Conservation (phyloP, 495 filamentous ascomycete genomes). For the Chaetomium fimeti region DNA sequence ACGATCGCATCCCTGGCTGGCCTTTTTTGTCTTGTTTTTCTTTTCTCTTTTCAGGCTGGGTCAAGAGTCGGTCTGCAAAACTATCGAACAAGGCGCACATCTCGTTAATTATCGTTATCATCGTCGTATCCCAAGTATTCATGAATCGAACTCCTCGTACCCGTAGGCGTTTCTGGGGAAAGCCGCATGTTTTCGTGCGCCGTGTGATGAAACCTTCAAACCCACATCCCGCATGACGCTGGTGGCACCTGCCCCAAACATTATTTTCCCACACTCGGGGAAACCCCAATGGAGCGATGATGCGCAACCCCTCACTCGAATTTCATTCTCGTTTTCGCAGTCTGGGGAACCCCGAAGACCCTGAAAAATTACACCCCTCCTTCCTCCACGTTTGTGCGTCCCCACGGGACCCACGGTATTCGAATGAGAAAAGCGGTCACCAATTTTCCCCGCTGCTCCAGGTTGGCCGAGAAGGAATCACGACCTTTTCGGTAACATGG, state of each 20-base stretch:
- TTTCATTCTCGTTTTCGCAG: neutral
- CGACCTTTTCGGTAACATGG: neutral
- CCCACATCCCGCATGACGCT: neutral
- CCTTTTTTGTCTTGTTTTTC: neutral
- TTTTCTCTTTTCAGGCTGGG: neutral
- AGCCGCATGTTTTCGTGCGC: neutral
- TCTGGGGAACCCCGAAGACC: slow-evolving; percentile 1
- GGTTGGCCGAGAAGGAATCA: neutral
- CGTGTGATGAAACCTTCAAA: neutral
- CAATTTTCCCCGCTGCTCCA: neutral
- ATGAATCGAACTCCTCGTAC: too few relatives aligned
- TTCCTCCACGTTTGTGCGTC: neutral
- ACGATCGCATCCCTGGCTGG: neutral
- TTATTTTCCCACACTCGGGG: neutral
- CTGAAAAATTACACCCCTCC: neutral
- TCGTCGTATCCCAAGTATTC: too few relatives aligned
- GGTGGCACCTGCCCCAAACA: slow-evolving; percentile 9
- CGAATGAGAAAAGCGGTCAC: neutral
- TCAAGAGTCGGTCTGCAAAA: too few relatives aligned
- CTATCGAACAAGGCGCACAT: too few relatives aligned
- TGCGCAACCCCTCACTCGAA: neutral
- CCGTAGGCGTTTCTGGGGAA: neutral
- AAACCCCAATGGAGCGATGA: slow-evolving; percentile 1
- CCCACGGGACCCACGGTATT: neutral
- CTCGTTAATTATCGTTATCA: too few relatives aligned